Evolutionary conservation across 164 flowering plant species (phyloP), one percentile per base, ranked within the genome.

Genomic region (Vitis rotundifolia): DNA sequence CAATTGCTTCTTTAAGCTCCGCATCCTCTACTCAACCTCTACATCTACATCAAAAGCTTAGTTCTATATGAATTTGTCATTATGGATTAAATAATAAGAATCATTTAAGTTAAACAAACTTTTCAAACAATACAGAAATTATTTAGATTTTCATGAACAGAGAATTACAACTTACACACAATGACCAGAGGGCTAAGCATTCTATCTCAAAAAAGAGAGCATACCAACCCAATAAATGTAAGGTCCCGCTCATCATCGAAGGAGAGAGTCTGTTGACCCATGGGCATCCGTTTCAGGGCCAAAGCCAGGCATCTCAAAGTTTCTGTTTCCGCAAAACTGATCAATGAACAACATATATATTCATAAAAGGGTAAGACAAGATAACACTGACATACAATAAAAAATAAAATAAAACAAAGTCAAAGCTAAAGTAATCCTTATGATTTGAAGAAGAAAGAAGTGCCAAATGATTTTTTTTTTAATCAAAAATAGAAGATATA

Each of bases 201-300:
- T 61, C 26, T 47, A 49, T 49, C 67, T 50, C 52, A 74, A 78
- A 37, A 73, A 73, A 83, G 84, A 78, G 76, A 77, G 85, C 92
- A 81, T 87, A 95, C 99, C 98, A 95, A 85, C 86, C 98, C 99
- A 90, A 95, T 87, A 80, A 95, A 95, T 54, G 99, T 95, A 51
- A 95, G 93, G 68, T 91, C 93, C 56, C 77, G 86, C 79, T 95
- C 99, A 81, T 95, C 97, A 64, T 89, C 90, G 68, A 79, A 69
- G 51, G 99, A 87, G 44, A 95, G 72, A 72, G 74, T 72, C 49
- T 90, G 99, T 72, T 87, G 96, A 70, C 82, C 89, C 63, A 61
- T 16, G 11, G 98, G 94, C 88, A 95, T 82, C 68, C 79, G 78
- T 79, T 95, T 95, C 66, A 93, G 67, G 52, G 98, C 97, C 26